A percentile compares a stretch with the other conserved stretches of the same genome.
These are phyloP conservation scores for Scenedesmus sp. DNA, from an alignment of 163 green algal genomes.

Conservation along the genomic window DNA sequence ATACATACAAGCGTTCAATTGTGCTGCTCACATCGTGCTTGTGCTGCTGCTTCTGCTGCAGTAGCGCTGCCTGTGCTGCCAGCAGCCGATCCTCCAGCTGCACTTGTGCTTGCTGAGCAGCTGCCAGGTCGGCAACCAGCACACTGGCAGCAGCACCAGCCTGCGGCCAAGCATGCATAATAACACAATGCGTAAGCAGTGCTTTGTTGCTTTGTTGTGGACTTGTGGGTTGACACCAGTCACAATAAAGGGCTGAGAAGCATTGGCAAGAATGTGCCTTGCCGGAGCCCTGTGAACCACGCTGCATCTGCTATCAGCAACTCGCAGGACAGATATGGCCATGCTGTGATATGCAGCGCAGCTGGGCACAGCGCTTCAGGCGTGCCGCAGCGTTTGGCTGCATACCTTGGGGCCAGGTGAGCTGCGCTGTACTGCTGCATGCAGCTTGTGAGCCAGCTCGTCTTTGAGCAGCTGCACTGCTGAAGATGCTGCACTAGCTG, in stretches of 20 bases:
- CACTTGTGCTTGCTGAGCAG: background rate
- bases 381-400: no score
- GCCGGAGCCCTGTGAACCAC: no score
- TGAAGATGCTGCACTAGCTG: background rate
- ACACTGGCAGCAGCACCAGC: background rate
- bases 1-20: background rate
- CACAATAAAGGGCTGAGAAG: no score
- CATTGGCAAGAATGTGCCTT: no score
- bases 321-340: no score
- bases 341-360: background rate
- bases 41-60: constrained; percentile 18
- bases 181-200: background rate
- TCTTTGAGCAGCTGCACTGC: constrained; percentile 37
- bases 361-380: no score
- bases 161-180: background rate
- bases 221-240: no score
- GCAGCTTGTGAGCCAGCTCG: constrained; percentile 21
- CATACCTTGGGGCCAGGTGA: background rate
- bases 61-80: constrained; percentile 11
- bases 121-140: constrained; percentile 30
- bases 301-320: background rate
- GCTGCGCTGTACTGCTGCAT: constrained; percentile 4
- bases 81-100: background rate
- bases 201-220: background rate
- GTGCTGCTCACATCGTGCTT: constrained; percentile 20